Percentiles rank a stretch among this genome's conserved stretches.
Conservation (phyloP, 2,329 filamentous ascomycete species). For the Ilyonectria sp. region DNA sequence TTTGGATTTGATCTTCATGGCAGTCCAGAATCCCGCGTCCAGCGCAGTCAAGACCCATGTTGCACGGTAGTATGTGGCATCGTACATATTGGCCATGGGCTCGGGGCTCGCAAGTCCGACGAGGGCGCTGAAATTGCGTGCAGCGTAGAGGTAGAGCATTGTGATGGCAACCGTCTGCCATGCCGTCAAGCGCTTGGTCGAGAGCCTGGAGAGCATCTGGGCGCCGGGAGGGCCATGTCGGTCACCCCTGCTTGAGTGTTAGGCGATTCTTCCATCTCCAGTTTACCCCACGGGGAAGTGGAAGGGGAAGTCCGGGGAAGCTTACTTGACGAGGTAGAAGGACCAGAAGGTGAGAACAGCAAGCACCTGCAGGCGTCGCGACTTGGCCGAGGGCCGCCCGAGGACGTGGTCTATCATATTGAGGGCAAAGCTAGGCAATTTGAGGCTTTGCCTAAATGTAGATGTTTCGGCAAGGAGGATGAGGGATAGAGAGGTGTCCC, state of each 20-base stretch:
- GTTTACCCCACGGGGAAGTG: conserved; percentile 16
- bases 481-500: conserved; percentile 32
- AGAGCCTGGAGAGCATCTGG: conserved; percentile 78
- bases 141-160: conserved; percentile 91
- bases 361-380: conserved; percentile 92
- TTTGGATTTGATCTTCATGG: conserved; percentile 88
- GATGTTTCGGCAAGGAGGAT: conserved; percentile 15
- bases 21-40: conserved; percentile 98
- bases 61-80: conserved; percentile 91
- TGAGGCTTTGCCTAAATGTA: conserved; percentile 8
- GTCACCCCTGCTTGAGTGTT: conserved; percentile 74
- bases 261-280: conserved; percentile 29
- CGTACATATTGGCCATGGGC: conserved; percentile 94
- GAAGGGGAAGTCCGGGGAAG: neutral
- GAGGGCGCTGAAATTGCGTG: conserved; percentile 94
- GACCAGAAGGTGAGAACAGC: conserved; percentile 94
- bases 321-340: conserved; percentile 82
- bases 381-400: conserved; percentile 90
- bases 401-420: conserved; percentile 88
- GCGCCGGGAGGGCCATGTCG: conserved; percentile 89
- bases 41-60: conserved; percentile 97
- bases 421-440: conserved; percentile 14
- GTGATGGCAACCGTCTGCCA: conserved; percentile 94
- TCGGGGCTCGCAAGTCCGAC: conserved; percentile 93
- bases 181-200: conserved; percentile 81